Base-by-base conservation (phyloP, 768 basidiomycete genomes). In the Boletus edulis region DNA sequence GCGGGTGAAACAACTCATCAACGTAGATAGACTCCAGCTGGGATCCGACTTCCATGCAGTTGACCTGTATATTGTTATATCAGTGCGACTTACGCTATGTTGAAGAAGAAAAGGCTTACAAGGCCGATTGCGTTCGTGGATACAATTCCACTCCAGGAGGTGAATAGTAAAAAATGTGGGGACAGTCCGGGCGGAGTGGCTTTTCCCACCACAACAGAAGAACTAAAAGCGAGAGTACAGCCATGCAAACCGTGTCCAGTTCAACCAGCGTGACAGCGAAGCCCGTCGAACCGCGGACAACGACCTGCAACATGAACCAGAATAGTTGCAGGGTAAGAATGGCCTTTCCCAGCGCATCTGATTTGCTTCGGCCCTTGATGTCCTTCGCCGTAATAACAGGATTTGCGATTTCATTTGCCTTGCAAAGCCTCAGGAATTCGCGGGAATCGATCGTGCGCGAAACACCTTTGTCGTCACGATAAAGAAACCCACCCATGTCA, bases 181-280 rank as follows among this genome's bases (percentile, higher is more conserved):
- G 38, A 35, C 37, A 31, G 20, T 32, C 15, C 0, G 47, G 34
- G 13, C 46, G 12, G 5, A 49, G 20, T 29, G 54, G 49, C 31
- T 55, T 55, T 6, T 46, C 13, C 44, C 35, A 41, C 55, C 49
- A 56, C 10, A 56, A 37, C 17, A 20, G 34, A 35, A 56, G 31
- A 7, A 46, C 22, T 17, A 34, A 18, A 15, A 56, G 29, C 3
- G 49, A 22, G 17, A 56, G 44, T 1, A 20, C 32, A 13, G 44
- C 37, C 44, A 56, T 40, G 24, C 37, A 46, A 10, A 51, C 11
- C 5, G 38, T 51, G n/a, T 46, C 55, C 2, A 51, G 32, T 32
- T 56, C 49, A 43, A 56, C 24, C 24, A 51, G 32, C 5, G 55
- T 51, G 49, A 56, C 27, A 1, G 18, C 49, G 8, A 46, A 13